Conservation (phyloP, 345 rosid genomes). For the Brassica cretica region DNA sequence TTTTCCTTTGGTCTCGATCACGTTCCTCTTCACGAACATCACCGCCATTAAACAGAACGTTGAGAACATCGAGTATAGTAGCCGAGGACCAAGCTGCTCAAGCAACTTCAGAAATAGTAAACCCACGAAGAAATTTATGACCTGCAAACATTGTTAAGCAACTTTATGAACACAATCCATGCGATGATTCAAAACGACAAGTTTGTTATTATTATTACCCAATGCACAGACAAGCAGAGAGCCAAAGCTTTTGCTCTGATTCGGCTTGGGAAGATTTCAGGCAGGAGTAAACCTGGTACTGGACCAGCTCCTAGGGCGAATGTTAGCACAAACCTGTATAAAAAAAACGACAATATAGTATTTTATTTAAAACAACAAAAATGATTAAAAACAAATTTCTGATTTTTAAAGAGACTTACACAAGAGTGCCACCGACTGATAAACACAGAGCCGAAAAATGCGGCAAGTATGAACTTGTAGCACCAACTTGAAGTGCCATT, state of each 20-base stretch:
- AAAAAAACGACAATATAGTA: neutral
- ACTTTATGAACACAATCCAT: neutral
- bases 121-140: conserved; percentile 94
- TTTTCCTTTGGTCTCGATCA: conserved; percentile 92
- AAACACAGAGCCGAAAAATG: conserved; percentile 56
- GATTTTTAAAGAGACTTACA: conserved; percentile 50
- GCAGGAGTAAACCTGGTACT: conserved; percentile 91
- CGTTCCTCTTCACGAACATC: conserved; percentile 76
- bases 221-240: conserved; percentile 92
- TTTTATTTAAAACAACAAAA: neutral
- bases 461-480: conserved; percentile 52
- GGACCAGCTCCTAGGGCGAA: conserved; percentile 99
- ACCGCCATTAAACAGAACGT: conserved; percentile 82
- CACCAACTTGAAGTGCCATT: conserved; percentile 79
- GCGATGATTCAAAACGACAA: neutral
- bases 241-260: conserved; percentile 99
- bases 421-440: conserved; percentile 86
- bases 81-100: conserved; percentile 76
- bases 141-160: conserved; percentile 44
- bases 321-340: conserved; percentile 81
- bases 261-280: conserved; percentile 88
- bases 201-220: conserved; percentile 56
- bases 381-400: neutral
- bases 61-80: conserved; percentile 74
- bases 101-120: conserved; percentile 82